Evolutionary conservation across 2,329 filamentous ascomycete species (phyloP).

Genomic region (Fusarium sulawesiense): DNA sequence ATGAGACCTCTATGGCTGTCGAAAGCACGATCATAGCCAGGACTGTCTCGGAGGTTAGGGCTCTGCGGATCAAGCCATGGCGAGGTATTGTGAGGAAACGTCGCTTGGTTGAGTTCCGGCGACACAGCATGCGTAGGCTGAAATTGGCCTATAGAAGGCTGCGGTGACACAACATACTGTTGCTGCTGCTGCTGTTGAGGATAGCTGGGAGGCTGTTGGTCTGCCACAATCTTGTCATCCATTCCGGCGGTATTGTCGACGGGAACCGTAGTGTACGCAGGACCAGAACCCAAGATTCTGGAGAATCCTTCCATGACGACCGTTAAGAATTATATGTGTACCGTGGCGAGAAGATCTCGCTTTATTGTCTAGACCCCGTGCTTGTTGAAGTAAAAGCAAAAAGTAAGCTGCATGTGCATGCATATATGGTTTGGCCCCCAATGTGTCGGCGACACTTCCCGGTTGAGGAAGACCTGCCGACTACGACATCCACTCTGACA

Average conservation of each 20-base stretch:
- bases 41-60: conserved; percentile 17
- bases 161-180: conserved; percentile 3
- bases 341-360: no score
- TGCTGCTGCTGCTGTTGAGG: not conserved
- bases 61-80: conserved; percentile 28
- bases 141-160: not conserved
- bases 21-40: conserved; percentile 8
- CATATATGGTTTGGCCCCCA: not conserved
- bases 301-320: not conserved
- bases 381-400: not conserved
- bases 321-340: no score
- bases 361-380: no score
- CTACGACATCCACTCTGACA: not conserved
- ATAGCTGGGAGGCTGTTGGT: not conserved
- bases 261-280: not conserved
- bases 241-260: not conserved
- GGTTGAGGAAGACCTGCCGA: not conserved
- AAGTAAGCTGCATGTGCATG: conserved; percentile 11
- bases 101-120: not conserved
- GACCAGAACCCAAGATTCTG: not conserved
- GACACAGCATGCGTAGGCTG: conserved; percentile 4
- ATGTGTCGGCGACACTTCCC: not conserved
- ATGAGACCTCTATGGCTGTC: conserved; percentile 16
- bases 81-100: not conserved
- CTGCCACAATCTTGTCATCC: conserved; percentile 1